Evolutionary conservation across 176 grass and related monocot genomes (phyloP).

Genomic region (Chloris gayana): DNA sequence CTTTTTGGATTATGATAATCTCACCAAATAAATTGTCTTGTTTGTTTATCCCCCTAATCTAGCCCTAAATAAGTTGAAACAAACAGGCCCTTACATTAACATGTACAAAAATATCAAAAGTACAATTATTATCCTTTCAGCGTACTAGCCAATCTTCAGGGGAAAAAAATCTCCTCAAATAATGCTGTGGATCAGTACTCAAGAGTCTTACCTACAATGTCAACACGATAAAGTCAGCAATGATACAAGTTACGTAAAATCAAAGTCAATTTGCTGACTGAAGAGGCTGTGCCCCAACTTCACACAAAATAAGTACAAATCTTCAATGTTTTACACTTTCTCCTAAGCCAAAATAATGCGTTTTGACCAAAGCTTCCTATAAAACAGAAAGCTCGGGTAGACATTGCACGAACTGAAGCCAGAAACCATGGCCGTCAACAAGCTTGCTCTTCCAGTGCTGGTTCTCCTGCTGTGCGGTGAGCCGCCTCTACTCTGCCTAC

Average conservation of each 20-base stretch:
- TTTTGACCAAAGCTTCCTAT: conserved; percentile 8
- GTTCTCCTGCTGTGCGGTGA: not conserved
- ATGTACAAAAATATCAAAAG: too few species aligned
- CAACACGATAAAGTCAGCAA: not conserved
- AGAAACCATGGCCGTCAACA: conserved; percentile 17
- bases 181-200: not conserved
- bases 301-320: not conserved
- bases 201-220: not conserved
- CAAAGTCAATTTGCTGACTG: conserved; percentile 7
- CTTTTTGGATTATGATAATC: too few species aligned
- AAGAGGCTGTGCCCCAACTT: not conserved
- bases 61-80: too few species aligned
- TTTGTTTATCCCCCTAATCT: too few species aligned
- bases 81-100: too few species aligned
- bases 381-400: not conserved
- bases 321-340: not conserved
- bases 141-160: too few species aligned
- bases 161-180: too few species aligned
- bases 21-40: too few species aligned
- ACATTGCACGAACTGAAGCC: not conserved
- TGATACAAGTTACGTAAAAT: not conserved
- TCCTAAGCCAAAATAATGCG: not conserved
- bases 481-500: not conserved
- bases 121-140: too few species aligned
- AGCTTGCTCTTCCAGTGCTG: conserved; percentile 27